Evolutionary conservation across 345 rosid genomes (phyloP).

Genomic region (Limnanthes douglasii): DNA sequence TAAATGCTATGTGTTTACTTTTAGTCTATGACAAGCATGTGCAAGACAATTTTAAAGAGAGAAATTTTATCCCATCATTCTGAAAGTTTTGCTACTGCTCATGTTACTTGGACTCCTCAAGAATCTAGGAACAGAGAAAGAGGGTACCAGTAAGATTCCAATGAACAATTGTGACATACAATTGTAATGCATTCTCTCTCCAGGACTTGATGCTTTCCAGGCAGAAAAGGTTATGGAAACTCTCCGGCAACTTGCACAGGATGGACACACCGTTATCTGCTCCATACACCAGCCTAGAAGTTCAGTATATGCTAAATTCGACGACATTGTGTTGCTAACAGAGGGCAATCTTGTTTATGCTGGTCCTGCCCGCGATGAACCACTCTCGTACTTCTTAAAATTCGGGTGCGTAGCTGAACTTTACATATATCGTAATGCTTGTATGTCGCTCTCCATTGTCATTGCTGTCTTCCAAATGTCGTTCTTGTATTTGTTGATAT

Average conservation of each 20-base stretch:
- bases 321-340: constrained; percentile 73
- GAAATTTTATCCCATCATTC: no score
- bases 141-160: no score
- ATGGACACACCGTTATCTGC: constrained; percentile 94
- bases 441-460: neutral
- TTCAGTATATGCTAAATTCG: constrained; percentile 79
- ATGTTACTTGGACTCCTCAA: no score
- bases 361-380: constrained; percentile 74
- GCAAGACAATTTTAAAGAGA: no score
- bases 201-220: constrained; percentile 98
- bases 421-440: neutral
- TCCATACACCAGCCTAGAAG: constrained; percentile 99
- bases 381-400: constrained; percentile 64
- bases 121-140: no score
- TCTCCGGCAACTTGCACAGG: constrained; percentile 67
- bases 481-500: neutral
- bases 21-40: no score
- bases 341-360: constrained; percentile 75
- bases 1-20: no score
- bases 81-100: no score
- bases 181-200: constrained; percentile 10
- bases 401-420: constrained; percentile 46
- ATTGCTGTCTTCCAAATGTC: neutral
- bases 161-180: no score
- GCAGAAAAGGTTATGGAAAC: constrained; percentile 97